A percentile compares a stretch with the other conserved stretches of the same genome.
These are phyloP conservation scores for Marasmius sp. DNA, from an alignment of 1,284 basidiomycete species.

Conservation along the genomic window DNA sequence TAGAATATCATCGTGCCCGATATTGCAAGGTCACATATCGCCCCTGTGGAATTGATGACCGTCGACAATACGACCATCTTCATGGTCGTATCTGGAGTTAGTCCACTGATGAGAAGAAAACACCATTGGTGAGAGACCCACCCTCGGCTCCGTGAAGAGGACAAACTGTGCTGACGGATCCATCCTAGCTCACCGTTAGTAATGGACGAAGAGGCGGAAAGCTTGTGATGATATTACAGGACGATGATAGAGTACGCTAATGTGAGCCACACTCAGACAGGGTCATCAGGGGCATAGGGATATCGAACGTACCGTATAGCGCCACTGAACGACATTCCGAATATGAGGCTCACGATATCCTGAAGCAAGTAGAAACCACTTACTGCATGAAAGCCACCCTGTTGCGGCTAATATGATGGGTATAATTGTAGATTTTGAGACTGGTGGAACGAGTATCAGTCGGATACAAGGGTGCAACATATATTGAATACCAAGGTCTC, in stretches of 20 bases:
- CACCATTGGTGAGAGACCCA: not conserved
- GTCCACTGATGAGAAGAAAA: not conserved
- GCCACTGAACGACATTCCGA: not conserved
- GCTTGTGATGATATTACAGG: no score
- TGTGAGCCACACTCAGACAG: no score
- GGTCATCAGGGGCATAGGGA: no score
- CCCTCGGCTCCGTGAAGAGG: no score
- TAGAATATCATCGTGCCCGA: conserved; percentile 11
- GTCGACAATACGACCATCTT: not conserved
- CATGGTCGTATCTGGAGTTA: not conserved
- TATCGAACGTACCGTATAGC: not conserved
- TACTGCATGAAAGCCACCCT: not conserved
- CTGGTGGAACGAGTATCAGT: not conserved
- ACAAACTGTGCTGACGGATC: no score
- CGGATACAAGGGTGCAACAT: not conserved
- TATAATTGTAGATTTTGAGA: not conserved
- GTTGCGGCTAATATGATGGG: not conserved
- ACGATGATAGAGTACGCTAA: no score
- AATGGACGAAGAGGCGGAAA: no score
- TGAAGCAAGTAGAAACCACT: not conserved
- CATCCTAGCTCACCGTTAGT: no score
- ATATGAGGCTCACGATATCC: not conserved
- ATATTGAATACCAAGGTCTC: not conserved
- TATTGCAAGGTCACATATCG: conserved; percentile 7
- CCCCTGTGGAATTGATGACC: no score